These are phyloP conservation scores for Allium sativum DNA, from an alignment of 106 monocot genomes.

Conservation along the genomic window DNA sequence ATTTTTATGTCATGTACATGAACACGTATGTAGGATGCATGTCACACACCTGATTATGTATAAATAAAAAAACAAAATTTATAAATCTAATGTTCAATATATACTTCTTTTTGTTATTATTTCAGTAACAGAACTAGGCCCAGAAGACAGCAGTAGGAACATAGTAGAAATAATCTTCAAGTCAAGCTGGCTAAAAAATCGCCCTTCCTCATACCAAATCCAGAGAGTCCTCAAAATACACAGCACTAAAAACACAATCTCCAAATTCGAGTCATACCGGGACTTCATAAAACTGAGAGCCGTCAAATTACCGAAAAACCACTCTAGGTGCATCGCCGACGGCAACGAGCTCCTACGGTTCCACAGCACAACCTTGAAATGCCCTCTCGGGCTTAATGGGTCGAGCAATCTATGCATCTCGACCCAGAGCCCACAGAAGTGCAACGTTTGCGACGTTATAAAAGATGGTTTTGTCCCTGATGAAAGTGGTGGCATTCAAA, in stretches of 20 bases:
- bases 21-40: no score
- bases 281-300: conserved; percentile 52
- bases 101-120: neutral
- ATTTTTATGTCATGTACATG: neutral
- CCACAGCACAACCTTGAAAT: conserved; percentile 40
- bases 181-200: conserved; percentile 79
- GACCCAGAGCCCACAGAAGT: conserved; percentile 5
- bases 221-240: conserved; percentile 73
- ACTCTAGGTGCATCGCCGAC: conserved; percentile 77
- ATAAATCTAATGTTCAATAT: no score
- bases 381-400: conserved; percentile 48
- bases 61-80: no score
- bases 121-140: conserved; percentile 63
- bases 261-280: conserved; percentile 60
- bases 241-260: conserved; percentile 50
- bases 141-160: conserved; percentile 73
- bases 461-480: conserved; percentile 56
- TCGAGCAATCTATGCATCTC: conserved; percentile 36
- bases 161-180: conserved; percentile 91
- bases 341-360: conserved; percentile 89
- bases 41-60: no score
- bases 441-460: conserved; percentile 63
- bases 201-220: conserved; percentile 41
- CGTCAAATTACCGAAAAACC: conserved; percentile 36
- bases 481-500: conserved; percentile 29